Percentiles rank a stretch among this genome's conserved stretches.
Evolutionary conservation across 192 early-diverging fungal genomes (phyloP).

Genomic region (Chytriomyces sp.): DNA sequence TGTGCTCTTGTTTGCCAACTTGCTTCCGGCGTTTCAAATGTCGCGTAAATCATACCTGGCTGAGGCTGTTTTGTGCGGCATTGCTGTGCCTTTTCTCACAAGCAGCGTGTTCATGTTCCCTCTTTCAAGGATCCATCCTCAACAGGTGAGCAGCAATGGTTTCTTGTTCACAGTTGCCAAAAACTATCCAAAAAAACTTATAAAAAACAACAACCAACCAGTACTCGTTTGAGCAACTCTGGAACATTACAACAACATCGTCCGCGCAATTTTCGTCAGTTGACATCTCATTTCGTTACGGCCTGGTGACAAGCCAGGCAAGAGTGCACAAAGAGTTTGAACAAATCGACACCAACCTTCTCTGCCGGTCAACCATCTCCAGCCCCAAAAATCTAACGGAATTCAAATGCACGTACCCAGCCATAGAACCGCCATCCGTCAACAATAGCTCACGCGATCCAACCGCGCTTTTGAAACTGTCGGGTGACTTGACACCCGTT

Average conservation of each 20-base stretch:
- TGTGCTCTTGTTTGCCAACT: slow-evolving; percentile 31
- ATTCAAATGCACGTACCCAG: background rate
- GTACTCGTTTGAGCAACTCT: slow-evolving; percentile 30
- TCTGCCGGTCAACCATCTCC: no score
- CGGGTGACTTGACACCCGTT: background rate
- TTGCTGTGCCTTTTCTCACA: slow-evolving; percentile 19
- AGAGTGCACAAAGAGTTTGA: no score
- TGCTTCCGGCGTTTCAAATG: slow-evolving; percentile 43
- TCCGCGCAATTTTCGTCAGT: slow-evolving; percentile 6
- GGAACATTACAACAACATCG: slow-evolving; percentile 21
- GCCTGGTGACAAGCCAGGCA: background rate
- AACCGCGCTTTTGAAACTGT: background rate
- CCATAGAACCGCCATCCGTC: background rate
- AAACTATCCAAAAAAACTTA: background rate
- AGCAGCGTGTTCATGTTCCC: slow-evolving; percentile 28
- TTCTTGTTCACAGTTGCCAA: background rate
- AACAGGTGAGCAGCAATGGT: slow-evolving; percentile 23
- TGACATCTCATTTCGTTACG: slow-evolving; percentile 20
- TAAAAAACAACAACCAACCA: no score
- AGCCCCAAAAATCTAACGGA: background rate
- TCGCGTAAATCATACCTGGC: slow-evolving; percentile 28
- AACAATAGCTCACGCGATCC: background rate
- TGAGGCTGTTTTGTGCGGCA: slow-evolving; percentile 6
- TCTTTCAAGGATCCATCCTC: slow-evolving; percentile 35
- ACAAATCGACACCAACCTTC: no score